These are phyloP conservation scores for Penicillium chermesinum DNA, from an alignment of 495 filamentous ascomycete genomes.

Conservation along the genomic window DNA sequence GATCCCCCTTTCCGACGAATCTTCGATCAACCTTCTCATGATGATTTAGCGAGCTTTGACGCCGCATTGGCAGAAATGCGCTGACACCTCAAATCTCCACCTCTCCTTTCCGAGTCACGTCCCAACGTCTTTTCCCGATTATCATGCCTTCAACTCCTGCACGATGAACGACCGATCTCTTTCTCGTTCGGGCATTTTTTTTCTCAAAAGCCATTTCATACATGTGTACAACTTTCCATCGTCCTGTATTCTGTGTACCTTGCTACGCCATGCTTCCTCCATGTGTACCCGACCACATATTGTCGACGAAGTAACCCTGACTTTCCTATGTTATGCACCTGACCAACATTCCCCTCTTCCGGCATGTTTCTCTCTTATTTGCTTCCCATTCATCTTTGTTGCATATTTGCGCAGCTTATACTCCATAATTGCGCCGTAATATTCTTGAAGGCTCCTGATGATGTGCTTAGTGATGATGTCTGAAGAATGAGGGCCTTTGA, in stretches of 20 bases:
- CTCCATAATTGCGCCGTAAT: conserved; percentile 27
- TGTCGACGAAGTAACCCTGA: not conserved
- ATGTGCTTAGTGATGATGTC: conserved; percentile 17
- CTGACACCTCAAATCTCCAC: conserved; percentile 12
- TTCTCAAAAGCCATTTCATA: conserved; percentile 15
- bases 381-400: conserved; percentile 20
- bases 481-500: conserved; percentile 17
- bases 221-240: conserved; percentile 21
- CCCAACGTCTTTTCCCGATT: not conserved
- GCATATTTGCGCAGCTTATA: conserved; percentile 27
- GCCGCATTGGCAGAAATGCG: conserved; percentile 28
- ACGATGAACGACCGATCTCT: conserved; percentile 3
- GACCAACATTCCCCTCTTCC: conserved; percentile 16
- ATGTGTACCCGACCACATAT: not conserved
- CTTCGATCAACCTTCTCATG: conserved; percentile 37
- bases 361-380: conserved; percentile 11
- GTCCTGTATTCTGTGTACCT: conserved; percentile 21
- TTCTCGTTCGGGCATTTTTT: conserved; percentile 4
- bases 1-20: conserved; percentile 44
- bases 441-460: conserved; percentile 12
- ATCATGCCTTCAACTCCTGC: conserved; percentile 1
- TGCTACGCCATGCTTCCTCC: conserved; percentile 5
- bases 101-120: not conserved
- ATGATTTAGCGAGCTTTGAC: conserved; percentile 29
- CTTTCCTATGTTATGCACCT: not conserved